A percentile compares a stretch with the other conserved stretches of the same genome.
phyloP scores from a whole-genome alignment of 345 rosid species.

The Populus ilicifolia region DNA sequence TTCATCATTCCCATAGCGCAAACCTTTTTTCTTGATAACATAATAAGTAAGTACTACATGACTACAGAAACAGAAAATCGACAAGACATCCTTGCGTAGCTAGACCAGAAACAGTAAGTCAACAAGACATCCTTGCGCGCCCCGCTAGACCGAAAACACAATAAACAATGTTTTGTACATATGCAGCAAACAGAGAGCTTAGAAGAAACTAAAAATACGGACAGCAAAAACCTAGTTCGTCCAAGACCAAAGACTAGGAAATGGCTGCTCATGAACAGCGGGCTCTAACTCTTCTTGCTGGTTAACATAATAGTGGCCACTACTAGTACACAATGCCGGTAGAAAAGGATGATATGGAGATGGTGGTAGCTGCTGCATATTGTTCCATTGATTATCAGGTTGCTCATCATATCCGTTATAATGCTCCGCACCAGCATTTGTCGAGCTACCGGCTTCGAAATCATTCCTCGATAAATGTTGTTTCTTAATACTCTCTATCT shows the following conservation, averaged over 20 bases:
- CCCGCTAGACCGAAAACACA: not conserved
- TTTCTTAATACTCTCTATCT: constrained; percentile 13
- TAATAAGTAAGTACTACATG: not conserved
- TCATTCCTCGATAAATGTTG: not conserved
- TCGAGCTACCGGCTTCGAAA: not conserved
- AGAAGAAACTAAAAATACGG: not conserved
- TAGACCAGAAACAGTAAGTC: not conserved
- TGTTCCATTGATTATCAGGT: not conserved
- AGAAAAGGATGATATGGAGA: not conserved
- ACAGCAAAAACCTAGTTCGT: not conserved
- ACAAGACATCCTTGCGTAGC: not conserved
- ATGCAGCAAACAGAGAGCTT: not conserved
- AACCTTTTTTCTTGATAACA: not conserved
- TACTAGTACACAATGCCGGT: no score
- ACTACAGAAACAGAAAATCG: not conserved
- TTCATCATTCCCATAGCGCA: not conserved
- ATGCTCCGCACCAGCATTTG: not conserved
- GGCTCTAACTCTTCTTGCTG: not conserved
- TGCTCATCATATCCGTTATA: not conserved
- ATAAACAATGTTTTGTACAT: not conserved
- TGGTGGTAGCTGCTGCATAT: not conserved
- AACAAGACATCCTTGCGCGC: not conserved
- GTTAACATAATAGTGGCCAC: not conserved
- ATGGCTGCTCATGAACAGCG: not conserved
- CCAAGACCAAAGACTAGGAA: constrained; percentile 20